A percentile compares a stretch with the other conserved stretches of the same genome.
Conservation (phyloP, 768 basidiomycete genomes). For the Agrocybe praecox region DNA sequence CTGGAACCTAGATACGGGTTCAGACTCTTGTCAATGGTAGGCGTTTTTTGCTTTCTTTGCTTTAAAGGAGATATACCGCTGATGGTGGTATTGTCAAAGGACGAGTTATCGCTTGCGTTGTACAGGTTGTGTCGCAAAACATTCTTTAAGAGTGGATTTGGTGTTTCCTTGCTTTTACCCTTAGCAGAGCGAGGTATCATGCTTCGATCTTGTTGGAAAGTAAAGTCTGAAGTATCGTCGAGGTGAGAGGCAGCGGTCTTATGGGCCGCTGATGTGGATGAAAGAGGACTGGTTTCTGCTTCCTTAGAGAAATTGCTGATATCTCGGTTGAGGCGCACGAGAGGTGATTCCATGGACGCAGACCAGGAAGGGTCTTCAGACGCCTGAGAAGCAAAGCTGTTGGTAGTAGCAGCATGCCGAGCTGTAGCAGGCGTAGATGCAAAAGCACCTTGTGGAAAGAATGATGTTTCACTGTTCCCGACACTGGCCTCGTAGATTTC, state of each 20-base stretch:
- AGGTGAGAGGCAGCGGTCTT: slow-evolving; percentile 8
- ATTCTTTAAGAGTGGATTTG: slow-evolving; percentile 46
- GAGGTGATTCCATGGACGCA: slow-evolving; percentile 73
- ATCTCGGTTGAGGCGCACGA: slow-evolving; percentile 66
- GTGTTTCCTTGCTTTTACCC: slow-evolving; percentile 49
- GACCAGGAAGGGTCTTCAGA: slow-evolving; percentile 68
- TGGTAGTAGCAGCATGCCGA: slow-evolving; percentile 34
- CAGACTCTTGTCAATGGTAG: slow-evolving; percentile 49
- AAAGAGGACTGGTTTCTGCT: slow-evolving; percentile 12
- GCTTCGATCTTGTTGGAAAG: slow-evolving; percentile 23
- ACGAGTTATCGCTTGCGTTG: slow-evolving; percentile 39
- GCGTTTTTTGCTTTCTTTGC: slow-evolving; percentile 57
- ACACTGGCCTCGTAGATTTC: slow-evolving; percentile 42
- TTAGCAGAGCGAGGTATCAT: slow-evolving; percentile 32
- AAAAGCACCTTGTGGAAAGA: slow-evolving; percentile 73
- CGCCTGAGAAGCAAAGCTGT: slow-evolving; percentile 36
- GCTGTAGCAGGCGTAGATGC: slow-evolving; percentile 80
- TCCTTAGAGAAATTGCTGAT: slow-evolving; percentile 58
- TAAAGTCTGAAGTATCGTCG: slow-evolving; percentile 18
- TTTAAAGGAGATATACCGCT: slow-evolving; percentile 54
- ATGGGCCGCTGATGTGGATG: slow-evolving; percentile 13
- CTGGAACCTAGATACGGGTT: slow-evolving; percentile 66
- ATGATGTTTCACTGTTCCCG: slow-evolving; percentile 68
- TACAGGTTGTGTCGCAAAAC: slow-evolving; percentile 56
- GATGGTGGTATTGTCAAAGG: slow-evolving; percentile 30